A percentile compares a stretch with the other conserved stretches of the same genome.
Conservation (phyloP, 2,329 filamentous ascomycete genomes). For the Lasiodiplodia theobromae region DNA sequence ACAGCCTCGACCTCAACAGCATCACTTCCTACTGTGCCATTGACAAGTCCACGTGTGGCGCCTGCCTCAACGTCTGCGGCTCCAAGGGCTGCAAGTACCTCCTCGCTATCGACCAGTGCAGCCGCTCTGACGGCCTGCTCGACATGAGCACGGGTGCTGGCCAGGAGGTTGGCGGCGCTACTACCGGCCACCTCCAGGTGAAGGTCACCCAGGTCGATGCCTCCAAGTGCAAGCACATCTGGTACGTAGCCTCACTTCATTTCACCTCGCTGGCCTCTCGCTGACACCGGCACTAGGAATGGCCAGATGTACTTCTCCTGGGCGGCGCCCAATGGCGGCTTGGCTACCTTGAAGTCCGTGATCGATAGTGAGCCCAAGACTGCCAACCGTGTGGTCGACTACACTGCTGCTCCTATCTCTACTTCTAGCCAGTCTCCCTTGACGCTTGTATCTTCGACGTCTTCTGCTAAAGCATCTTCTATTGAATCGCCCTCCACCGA, state of each 20-base stretch:
- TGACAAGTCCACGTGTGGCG: constrained; percentile 56
- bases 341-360: constrained; percentile 5
- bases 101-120: constrained; percentile 79
- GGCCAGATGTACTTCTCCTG: constrained; percentile 24
- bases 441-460: not conserved
- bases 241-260: not conserved
- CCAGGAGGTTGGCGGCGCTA: constrained; percentile 19
- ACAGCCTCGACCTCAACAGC: constrained; percentile 20
- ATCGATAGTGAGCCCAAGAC: not conserved
- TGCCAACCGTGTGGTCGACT: not conserved
- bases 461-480: not conserved
- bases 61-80: constrained; percentile 79
- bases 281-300: not conserved
- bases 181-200: constrained; percentile 20
- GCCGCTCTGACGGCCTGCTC: constrained; percentile 15
- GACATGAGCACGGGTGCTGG: constrained; percentile 26
- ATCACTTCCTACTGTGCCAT: constrained; percentile 25
- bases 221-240: constrained; percentile 23
- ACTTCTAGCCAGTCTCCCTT: not conserved
- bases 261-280: too few species aligned
- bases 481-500: too few species aligned
- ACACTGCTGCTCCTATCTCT: not conserved
- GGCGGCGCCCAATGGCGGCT: not conserved
- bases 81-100: constrained; percentile 97
- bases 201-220: constrained; percentile 17